A percentile compares a stretch with the other conserved stretches of the same genome.
Conservation (phyloP, 1,284 basidiomycete genomes). For the Polyporus tsugae region DNA sequence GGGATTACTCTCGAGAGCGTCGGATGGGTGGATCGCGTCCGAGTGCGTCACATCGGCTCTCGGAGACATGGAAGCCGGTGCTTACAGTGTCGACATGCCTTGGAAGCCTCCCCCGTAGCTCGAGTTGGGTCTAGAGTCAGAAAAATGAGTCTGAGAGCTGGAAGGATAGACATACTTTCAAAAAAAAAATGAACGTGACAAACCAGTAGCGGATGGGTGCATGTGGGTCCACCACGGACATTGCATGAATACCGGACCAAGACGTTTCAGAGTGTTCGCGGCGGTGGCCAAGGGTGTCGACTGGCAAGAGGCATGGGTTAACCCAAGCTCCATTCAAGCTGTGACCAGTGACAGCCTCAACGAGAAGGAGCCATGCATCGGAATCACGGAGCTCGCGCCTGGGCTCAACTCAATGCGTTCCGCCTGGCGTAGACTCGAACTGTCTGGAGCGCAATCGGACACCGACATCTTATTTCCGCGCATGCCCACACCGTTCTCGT, state of each 20-base stretch:
- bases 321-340: not conserved
- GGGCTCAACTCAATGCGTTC: constrained; percentile 3
- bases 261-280: not conserved
- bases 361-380: not conserved
- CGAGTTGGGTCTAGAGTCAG: not conserved
- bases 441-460: not conserved
- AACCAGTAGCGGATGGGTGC: not conserved
- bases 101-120: not conserved
- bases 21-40: not conserved
- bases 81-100: not conserved
- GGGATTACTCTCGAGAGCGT: not conserved
- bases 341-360: not conserved
- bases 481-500: not conserved
- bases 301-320: not conserved
- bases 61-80: constrained; percentile 2
- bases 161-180: not conserved
- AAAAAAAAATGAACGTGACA: not conserved
- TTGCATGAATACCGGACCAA: not conserved
- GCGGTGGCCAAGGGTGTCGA: not conserved
- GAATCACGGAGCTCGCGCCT: not conserved
- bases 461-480: not conserved
- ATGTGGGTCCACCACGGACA: not conserved
- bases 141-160: not conserved
- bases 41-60: not conserved
- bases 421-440: not conserved